Conservation (phyloP, 805 yeast genomes). For the Debaryomyces maramus region DNA sequence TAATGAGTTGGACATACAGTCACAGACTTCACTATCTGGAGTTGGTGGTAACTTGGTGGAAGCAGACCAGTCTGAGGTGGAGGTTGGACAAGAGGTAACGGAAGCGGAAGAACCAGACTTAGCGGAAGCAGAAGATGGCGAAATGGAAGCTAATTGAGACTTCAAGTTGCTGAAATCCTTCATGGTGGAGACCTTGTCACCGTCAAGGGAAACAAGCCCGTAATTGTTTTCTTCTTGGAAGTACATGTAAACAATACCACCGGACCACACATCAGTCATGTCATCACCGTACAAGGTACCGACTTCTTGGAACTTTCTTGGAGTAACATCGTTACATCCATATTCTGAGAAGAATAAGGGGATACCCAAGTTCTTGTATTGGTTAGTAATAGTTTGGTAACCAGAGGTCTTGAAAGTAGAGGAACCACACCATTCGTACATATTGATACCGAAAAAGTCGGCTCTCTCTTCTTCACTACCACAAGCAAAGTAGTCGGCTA, state of each 20-base stretch:
- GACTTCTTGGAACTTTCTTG: slow-evolving; percentile 75
- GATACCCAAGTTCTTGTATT: slow-evolving; percentile 62
- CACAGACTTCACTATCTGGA: slow-evolving; percentile 38
- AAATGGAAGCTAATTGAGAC: slow-evolving; percentile 52
- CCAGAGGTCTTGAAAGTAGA: slow-evolving; percentile 63
- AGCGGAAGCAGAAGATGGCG: slow-evolving; percentile 28
- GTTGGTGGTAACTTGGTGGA: slow-evolving; percentile 44
- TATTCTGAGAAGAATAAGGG: slow-evolving; percentile 82
- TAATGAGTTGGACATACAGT: slow-evolving; percentile 34
- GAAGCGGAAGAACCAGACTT: slow-evolving; percentile 24
- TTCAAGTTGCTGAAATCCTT: slow-evolving; percentile 64
- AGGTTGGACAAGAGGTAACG: slow-evolving; percentile 38
- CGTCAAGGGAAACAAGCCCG: slow-evolving; percentile 63
- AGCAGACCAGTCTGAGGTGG: slow-evolving; percentile 36
- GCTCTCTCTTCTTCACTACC: slow-evolving; percentile 65
- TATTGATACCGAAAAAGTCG: slow-evolving; percentile 85
- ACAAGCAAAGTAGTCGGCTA: slow-evolving; percentile 78
- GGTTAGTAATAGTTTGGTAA: slow-evolving; percentile 61
- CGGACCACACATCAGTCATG: slow-evolving; percentile 86
- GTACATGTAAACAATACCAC: slow-evolving; percentile 88
- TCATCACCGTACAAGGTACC: slow-evolving; percentile 59
- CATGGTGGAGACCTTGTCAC: slow-evolving; percentile 55
- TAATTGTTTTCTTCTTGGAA: slow-evolving; percentile 73
- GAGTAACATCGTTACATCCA: slow-evolving; percentile 70
- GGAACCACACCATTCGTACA: slow-evolving; percentile 86